Conservation (phyloP, 306 rosid species). For the Prinsepia uniflora region DNA sequence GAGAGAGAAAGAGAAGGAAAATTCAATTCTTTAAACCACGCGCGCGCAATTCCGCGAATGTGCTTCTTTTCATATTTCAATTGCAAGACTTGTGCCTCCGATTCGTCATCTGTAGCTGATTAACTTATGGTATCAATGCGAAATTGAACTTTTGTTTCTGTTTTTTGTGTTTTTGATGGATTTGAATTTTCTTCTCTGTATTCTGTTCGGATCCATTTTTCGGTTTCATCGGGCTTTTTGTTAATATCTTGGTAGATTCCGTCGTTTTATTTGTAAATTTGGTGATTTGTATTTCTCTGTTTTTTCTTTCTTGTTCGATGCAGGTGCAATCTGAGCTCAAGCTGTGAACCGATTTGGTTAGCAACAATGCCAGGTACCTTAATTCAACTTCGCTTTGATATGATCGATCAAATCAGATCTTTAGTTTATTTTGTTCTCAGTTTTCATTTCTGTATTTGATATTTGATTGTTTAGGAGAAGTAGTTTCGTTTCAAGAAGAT, state of each 20-base stretch:
- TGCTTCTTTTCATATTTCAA: not conserved
- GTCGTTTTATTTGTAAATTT: slow-evolving; percentile 6
- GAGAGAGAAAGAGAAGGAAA: slow-evolving; percentile 16
- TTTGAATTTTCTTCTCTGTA: slow-evolving; percentile 12
- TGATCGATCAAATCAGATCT: not conserved
- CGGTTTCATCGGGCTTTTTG: not conserved
- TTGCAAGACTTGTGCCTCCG: slow-evolving; percentile 1
- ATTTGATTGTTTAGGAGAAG: slow-evolving; percentile 39
- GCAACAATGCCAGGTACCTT: slow-evolving; percentile 64
- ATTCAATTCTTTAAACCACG: slow-evolving; percentile 2
- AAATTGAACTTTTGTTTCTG: slow-evolving; percentile 4
- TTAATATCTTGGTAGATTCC: slow-evolving; percentile 19
- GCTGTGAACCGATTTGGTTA: slow-evolving; percentile 13
- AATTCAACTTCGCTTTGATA: not conserved
- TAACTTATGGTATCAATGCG: slow-evolving; percentile 10
- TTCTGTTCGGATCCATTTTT: slow-evolving; percentile 17
- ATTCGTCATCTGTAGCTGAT: slow-evolving; percentile 30
- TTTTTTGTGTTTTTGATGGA: not conserved
- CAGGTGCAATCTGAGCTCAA: slow-evolving; percentile 42
- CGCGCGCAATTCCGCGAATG: slow-evolving; percentile 17
- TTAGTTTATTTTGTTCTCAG: not conserved
- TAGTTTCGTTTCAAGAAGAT: slow-evolving; percentile 48
- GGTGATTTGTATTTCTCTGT: not conserved
- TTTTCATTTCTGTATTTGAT: slow-evolving; percentile 7
- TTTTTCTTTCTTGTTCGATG: slow-evolving; percentile 25